Base-by-base conservation (phyloP, 345 rosid species). In the Corchorus olitorius region DNA sequence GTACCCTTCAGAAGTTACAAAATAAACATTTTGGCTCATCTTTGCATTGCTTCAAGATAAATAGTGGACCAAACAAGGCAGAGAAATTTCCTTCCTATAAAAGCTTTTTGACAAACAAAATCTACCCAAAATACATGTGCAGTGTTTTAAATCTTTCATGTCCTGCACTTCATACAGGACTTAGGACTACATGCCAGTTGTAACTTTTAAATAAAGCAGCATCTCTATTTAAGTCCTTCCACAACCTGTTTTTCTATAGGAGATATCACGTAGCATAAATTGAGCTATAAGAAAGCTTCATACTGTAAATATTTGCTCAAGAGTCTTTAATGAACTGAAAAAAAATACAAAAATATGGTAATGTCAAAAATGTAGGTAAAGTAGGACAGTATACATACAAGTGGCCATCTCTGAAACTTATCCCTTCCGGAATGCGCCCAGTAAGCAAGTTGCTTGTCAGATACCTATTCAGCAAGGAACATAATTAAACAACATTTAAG, bases 361-460 rank as follows among this genome's bases (percentile, higher is more conserved):
- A 7, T 10, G 15, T 34, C 73, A 52, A 33, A 59, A 65, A 39
- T 65, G 33, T 1, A 17, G 17, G 20, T 17, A 5, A 12, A 35
- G 0, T 1, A 49, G 13, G 45, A 50, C 15, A 8, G 27, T 17
- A 33, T 22, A 19, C 74, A 35, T 70, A 70, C 74, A 8, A 70
- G 74, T 60, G 61, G 45, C 33, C n/a, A 35, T 70, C 48, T 70
- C 61, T 70, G 1, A 3, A 17, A 34, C 0, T 70, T 9, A 70
- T 2, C 74, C 74, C 52, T 4, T 70, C 46, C 17, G 74, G 74
- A 53, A 70, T 70, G 45, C 8, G 60, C 2, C 74, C 48, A 10
- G 61, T 53, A 37, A 70, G 61, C 48, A 3, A 34, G 27, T 70
- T 70, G 45, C 43, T 56, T 53, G 74, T 70, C 61, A 70, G 61